Base-by-base conservation (phyloP, 306 rosid genomes). In the Vigna unguiculata region DNA sequence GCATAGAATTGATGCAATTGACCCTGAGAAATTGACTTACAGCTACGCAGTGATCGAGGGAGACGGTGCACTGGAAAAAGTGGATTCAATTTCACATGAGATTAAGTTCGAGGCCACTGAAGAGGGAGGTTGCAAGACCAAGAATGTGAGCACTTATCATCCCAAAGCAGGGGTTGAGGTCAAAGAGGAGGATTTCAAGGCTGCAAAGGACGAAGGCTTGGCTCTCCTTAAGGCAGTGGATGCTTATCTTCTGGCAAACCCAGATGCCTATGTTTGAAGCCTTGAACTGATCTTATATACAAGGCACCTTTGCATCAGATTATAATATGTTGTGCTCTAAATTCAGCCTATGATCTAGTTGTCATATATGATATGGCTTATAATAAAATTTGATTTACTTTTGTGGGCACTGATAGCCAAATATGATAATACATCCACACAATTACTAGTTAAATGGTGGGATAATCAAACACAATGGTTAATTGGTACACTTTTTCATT, bases 161-260 rank as follows among this genome's bases (percentile, higher is more conserved):
- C 85, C 81, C 2, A 86, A 80, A 77, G 53, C 28, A n/a, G 86
- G 83, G 6, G 81, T 76, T 83, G 82, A 57, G 43, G 80, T 85
- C 63, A 83, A 83, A 67, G 85, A 85, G 47, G 78, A 82, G 43
- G 86, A 85, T 60, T 41, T 83, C 57, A 82, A 82, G 75, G 83
- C 38, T 66, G 43, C 34, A 0, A 79, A 15, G 45, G 86, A 82
- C 45, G 72, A 82, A 78, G 61, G 22, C 11, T 45, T 21, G 71
- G 75, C 64, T 71, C 4, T 76, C 19, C 49, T 66, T 51, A 82
- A 82, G 64, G 64, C n/a, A 38, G 89, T 82, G 36, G 86, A 79
- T 13, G 85, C 89, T 19, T 82, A 72, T 74, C 83, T 85, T 74
- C 12, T 67, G 34, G 83, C 81, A 57, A 85, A 85, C 25, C 83